Percentiles rank a stretch among this genome's conserved stretches.
These are phyloP conservation scores for Alternaria triticina DNA, from an alignment of 2,329 filamentous ascomycete species.

Conservation along the genomic window DNA sequence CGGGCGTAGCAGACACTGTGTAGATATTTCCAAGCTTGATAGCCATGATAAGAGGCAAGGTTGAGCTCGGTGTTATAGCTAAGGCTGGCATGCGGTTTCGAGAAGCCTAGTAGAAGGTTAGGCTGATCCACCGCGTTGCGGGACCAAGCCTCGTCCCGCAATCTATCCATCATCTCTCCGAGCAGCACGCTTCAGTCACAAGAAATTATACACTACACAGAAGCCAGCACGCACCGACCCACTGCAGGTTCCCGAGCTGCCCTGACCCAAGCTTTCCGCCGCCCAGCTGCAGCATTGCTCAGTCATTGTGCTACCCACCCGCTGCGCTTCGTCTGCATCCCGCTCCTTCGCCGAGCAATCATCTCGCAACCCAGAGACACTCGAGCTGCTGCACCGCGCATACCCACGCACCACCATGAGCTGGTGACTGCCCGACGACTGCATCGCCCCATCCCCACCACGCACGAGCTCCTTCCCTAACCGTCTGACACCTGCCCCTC, in stretches of 20 bases:
- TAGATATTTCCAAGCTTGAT: neutral
- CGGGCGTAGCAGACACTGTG: neutral
- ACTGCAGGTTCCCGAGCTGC: constrained; percentile 4
- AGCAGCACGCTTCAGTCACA: constrained; percentile 13
- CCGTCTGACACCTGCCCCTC: constrained; percentile 9
- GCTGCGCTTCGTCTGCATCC: constrained; percentile 4
- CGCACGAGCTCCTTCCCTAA: constrained; percentile 9
- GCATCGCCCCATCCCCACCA: constrained; percentile 20
- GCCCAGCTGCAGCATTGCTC: constrained; percentile 5
- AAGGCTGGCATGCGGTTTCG: constrained; percentile 14
- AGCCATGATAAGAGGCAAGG: neutral
- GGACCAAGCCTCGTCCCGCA: constrained; percentile 23
- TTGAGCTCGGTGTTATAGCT: neutral
- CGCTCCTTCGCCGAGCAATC: constrained; percentile 11
- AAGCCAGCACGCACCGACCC: neutral
- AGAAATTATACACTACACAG: constrained; percentile 2
- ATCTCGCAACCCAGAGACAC: constrained; percentile 1
- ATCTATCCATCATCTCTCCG: constrained; percentile 15
- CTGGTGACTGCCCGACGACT: constrained; percentile 23
- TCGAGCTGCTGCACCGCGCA: neutral
- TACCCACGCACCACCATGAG: constrained; percentile 25
- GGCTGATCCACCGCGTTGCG: constrained; percentile 16
- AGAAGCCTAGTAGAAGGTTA: constrained; percentile 14
- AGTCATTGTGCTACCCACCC: constrained; percentile 5
- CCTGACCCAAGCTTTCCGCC: neutral